A percentile compares a stretch with the other conserved stretches of the same genome.
phyloP scores from a whole-genome alignment of 208 protist genomes.

The Trypanosoma lewisi region DNA sequence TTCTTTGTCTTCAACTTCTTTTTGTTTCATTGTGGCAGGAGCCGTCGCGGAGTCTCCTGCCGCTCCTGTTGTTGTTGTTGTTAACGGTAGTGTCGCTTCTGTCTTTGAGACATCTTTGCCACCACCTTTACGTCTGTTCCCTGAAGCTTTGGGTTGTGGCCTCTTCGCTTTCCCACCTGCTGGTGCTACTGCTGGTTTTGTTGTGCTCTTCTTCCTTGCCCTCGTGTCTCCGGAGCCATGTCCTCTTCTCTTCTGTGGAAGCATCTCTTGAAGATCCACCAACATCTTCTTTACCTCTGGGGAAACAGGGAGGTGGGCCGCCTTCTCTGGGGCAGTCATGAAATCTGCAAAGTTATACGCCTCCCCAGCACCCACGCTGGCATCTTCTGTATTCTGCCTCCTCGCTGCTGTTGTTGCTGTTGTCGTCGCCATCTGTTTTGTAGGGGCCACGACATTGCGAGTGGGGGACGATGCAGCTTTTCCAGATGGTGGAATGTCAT shows the following conservation, averaged over 20 bases:
- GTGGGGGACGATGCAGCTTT: not conserved
- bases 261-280: conserved; percentile 12
- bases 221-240: not conserved
- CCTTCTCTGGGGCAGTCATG: conserved; percentile 26
- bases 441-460: not conserved
- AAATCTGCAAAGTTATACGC: conserved; percentile 37
- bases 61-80: not conserved
- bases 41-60: not conserved
- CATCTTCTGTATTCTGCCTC: not conserved
- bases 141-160: not conserved
- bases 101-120: not conserved
- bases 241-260: conserved; percentile 4
- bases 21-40: not conserved
- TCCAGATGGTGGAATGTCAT: not conserved
- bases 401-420: not conserved
- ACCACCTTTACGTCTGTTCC: not conserved
- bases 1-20: not conserved
- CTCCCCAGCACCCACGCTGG: not conserved
- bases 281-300: conserved; percentile 18
- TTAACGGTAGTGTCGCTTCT: not conserved
- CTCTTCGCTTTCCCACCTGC: too few relatives aligned
- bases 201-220: conserved; percentile 1
- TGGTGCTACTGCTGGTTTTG: too few relatives aligned
- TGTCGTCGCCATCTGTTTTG: not conserved
- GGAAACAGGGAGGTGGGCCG: conserved; percentile 18